Evolutionary conservation across 2,329 filamentous ascomycete species (phyloP), one percentile per base, ranked within the genome.

Genomic region (Nothophoma quercina): DNA sequence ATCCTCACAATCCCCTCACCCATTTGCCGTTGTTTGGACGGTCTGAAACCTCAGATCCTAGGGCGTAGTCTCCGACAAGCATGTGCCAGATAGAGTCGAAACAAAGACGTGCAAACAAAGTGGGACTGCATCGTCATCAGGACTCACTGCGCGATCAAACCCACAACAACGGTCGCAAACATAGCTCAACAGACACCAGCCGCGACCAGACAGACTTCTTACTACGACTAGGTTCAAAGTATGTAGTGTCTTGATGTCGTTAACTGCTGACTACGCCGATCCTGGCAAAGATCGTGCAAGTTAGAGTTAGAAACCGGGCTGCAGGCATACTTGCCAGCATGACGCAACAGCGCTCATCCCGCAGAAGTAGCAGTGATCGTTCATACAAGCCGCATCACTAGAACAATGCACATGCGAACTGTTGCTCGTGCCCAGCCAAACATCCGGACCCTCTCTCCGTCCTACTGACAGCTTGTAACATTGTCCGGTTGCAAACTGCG

Each of bases 81-180:
- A 53, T 48, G 43, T 48, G 38, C 43, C 33, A 39, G 30, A 12
- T 33, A 28, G 13, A 21, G 38, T 59, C 54, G 57, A 61, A 61
- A 64, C 61, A 51, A 54, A 54, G 47, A 52, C 55, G 43, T 43
- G 46, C 41, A 55, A 59, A 60, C 56, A 39, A 44, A 34, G 49
- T 52, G 58, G 50, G 26, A 22, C 49, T 23, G 50, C 50, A 34
- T 32, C 36, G 50, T 43, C 43, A 47, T 42, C 33, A 33, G 36
- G 32, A 42, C 43, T 33, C 41, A 23, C 43, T 43, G 43, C 43
- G 43, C 43, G 23, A 18, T 34, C 19, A 46, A 12, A 33, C 35
- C 30, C 32, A 47, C 15, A 18, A 29, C 33, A 36, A 23, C 33
- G 30, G 29, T 26, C 26, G 39, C 46, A 46, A 55, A 38, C 38